Conservation (phyloP, 192 early-diverging fungal species). For the Umbelopsis sp. region DNA sequence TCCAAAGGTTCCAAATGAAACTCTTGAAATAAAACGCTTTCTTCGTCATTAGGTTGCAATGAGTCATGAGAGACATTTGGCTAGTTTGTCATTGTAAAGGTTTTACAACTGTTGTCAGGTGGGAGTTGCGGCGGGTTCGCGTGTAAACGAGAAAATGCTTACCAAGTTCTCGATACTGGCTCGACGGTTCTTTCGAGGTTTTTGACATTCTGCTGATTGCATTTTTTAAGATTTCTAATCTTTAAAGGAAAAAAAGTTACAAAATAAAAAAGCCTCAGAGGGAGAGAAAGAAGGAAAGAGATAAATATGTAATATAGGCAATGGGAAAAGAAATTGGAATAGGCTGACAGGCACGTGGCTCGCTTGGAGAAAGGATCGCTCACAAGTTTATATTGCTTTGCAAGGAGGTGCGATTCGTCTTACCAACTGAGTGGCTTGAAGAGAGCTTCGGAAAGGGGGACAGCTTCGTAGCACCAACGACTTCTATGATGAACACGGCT, state of each 20-base stretch:
- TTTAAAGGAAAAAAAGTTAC: not conserved
- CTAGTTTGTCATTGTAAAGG: too few relatives aligned
- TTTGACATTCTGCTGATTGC: conserved; percentile 18
- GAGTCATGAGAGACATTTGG: not conserved
- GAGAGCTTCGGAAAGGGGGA: too few relatives aligned
- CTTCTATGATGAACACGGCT: too few relatives aligned
- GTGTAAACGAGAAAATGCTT: not conserved
- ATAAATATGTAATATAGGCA: not conserved
- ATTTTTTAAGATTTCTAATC: not conserved
- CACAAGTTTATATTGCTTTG: conserved; percentile 12
- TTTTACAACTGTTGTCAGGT: too few relatives aligned
- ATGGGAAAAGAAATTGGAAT: not conserved
- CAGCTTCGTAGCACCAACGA: too few relatives aligned
- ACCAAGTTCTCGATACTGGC: conserved; percentile 9
- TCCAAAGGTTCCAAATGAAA: conserved; percentile 5
- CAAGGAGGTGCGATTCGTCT: not conserved
- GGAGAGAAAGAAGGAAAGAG: conserved; percentile 12
- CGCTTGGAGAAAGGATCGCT: conserved; percentile 6
- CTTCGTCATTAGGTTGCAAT: not conserved
- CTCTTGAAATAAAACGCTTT: not conserved
- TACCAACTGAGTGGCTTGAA: not conserved
- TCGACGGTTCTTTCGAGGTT: conserved; percentile 11
- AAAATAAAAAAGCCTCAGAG: not conserved
- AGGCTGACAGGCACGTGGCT: conserved; percentile 16
- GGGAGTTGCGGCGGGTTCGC: too few relatives aligned